phyloP scores from a whole-genome alignment of 495 filamentous ascomycete species.

The Hyphodiscus hymeniophilus region DNA sequence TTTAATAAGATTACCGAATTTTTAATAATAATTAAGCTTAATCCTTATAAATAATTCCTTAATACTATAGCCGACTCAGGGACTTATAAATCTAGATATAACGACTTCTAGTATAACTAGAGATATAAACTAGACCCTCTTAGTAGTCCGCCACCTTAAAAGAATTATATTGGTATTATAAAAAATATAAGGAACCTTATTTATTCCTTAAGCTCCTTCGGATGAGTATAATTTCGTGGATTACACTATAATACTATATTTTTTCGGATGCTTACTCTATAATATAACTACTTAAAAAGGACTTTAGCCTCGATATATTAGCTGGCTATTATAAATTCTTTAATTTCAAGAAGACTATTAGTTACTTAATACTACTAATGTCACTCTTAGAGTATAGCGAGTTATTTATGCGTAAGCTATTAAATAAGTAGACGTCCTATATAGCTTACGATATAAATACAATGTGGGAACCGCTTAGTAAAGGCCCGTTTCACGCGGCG shows the following conservation, averaged over 20 bases:
- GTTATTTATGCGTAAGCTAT: conserved; percentile 11
- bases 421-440: conserved; percentile 13
- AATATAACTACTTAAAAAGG: conserved; percentile 12
- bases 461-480: conserved; percentile 9
- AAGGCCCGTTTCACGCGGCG: conserved; percentile 8
- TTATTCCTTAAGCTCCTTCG: background rate
- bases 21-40: background rate
- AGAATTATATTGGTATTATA: conserved; percentile 1
- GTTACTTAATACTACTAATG: conserved; percentile 13
- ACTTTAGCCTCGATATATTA: conserved; percentile 17
- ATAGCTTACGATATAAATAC: conserved; percentile 14
- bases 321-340: conserved; percentile 13
- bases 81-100: conserved; percentile 9
- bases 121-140: conserved; percentile 9
- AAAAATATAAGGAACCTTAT: conserved; percentile 1
- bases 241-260: background rate
- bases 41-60: background rate
- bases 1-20: background rate
- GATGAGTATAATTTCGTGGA: conserved; percentile 1
- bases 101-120: conserved; percentile 10
- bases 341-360: conserved; percentile 13
- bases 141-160: conserved; percentile 1
- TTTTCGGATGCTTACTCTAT: conserved; percentile 9
- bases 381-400: conserved; percentile 10
- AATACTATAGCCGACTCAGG: background rate